Base-by-base conservation (phyloP, 176 grass and related monocot genomes). In the Avena atlantica region DNA sequence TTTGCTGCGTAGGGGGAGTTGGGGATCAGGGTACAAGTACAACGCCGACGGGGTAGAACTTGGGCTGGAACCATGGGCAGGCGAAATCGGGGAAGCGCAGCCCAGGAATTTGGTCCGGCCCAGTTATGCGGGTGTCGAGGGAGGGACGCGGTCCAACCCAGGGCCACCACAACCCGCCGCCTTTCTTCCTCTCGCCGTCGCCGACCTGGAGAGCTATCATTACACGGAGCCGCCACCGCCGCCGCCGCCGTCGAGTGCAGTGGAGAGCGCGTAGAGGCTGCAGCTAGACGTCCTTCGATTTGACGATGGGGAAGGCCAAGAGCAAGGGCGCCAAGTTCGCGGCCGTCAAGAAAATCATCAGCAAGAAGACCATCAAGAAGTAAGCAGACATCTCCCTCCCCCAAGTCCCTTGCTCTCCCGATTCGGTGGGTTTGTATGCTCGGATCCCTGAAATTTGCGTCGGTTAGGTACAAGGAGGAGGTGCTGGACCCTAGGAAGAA, bases 401-500 rank as follows among this genome's bases (percentile, higher is more conserved):
- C 14, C 45, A 51, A 44, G 5, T 29, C 17, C 44, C 8, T 10
- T 71, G n/a, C 31, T 34, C 57, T 13, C 40, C 8, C 4, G 13
- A 51, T 74, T 83, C 7, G 34, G 3, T 9, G 15, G 31, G 57
- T 53, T 53, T 8, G 14, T 76, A 19, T 29, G 47, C 1, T 47
- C 0, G 4, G 16, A n/a, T 3, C 21, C 3, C 64, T 87, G 45
- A 84, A 27, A 76, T 80, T 11, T 76, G 6, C 16, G 5, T 13
- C 10, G 10, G 15, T 9, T 40, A 91, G 89, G 81, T 81, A 91
- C 85, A 98, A 96, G 82, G 88, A 96, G 40, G 96, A 96, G 0
- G 90, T 94, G 58, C 86, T 98, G 63, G 89, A 98, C 89, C 92
- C 92, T 24, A 91, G 91, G 36, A 95, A 88, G 90, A 95, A 98